These are phyloP conservation scores for Metrosideros polymorpha DNA, from an alignment of 441 rosid genomes.

Conservation along the genomic window DNA sequence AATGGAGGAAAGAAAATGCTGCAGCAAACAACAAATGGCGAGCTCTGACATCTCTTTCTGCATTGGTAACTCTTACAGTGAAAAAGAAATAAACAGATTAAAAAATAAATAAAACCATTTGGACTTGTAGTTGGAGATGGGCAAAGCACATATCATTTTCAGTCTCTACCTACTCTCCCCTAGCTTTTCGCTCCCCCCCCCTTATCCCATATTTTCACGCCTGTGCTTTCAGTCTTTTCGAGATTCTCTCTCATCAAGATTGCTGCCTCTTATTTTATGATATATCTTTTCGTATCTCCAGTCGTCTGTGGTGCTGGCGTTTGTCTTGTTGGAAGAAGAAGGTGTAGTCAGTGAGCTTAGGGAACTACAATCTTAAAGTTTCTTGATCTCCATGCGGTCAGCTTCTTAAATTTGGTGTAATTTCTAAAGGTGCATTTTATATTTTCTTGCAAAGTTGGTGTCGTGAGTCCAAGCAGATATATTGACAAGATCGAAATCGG, in stretches of 20 bases:
- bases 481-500: rapidly evolving
- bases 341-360: not conserved
- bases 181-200: not conserved
- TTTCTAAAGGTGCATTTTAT: not conserved
- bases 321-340: not conserved
- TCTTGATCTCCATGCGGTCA: not conserved
- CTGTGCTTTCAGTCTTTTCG: not conserved
- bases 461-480: rapidly evolving
- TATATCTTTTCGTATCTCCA: not conserved
- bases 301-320: not conserved
- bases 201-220: not conserved
- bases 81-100: not conserved
- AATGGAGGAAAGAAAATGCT: not conserved
- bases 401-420: not conserved
- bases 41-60: not conserved
- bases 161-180: not conserved
- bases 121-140: not conserved
- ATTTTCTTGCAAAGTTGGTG: not conserved
- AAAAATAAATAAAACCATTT: not conserved
- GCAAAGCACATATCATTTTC: not conserved
- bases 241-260: not conserved
- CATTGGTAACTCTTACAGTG: not conserved
- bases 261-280: not conserved
- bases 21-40: not conserved
- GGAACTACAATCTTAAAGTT: not conserved